These are phyloP conservation scores for Xylaria sp. DNA, from an alignment of 2,329 filamentous ascomycete genomes.

Conservation along the genomic window DNA sequence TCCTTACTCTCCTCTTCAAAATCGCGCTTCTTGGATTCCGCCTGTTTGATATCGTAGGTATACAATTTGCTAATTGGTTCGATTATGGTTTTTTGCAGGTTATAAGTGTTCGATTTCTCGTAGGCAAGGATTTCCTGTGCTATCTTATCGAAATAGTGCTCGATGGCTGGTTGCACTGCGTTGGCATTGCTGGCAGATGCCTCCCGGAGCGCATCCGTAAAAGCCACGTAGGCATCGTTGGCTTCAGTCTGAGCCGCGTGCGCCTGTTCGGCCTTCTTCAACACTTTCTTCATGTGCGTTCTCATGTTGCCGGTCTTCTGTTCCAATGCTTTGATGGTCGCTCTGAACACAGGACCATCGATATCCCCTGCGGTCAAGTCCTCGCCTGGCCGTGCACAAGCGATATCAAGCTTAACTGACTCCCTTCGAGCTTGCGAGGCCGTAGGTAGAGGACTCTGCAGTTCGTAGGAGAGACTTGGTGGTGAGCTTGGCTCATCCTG, in stretches of 20 bases:
- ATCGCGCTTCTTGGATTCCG: conserved; percentile 94
- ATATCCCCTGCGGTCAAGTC: conserved; percentile 82
- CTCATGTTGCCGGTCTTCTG: conserved; percentile 97
- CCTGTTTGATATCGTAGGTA: conserved; percentile 96
- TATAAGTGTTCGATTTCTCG: conserved; percentile 83
- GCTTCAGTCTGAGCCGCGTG: conserved; percentile 81
- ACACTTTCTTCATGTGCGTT: conserved; percentile 91
- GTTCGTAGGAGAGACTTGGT: conserved; percentile 54
- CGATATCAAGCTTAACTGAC: conserved; percentile 85
- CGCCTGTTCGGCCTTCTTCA: conserved; percentile 93
- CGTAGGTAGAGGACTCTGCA: conserved; percentile 41
- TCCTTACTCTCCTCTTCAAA: conserved; percentile 99
- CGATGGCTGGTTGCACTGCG: conserved; percentile 94
- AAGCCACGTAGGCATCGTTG: conserved; percentile 84
- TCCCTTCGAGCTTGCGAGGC: conserved; percentile 53
- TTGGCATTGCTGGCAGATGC: conserved; percentile 92
- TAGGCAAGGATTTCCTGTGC: conserved; percentile 89
- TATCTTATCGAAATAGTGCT: conserved; percentile 98
- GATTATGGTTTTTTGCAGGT: conserved; percentile 93
- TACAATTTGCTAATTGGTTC: conserved; percentile 93
- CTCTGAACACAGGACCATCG: conserved; percentile 94
- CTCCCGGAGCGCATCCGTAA: conserved; percentile 87
- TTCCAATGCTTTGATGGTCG: conserved; percentile 95
- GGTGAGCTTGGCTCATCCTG: conserved; percentile 70
- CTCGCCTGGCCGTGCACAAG: conserved; percentile 84